Base-by-base conservation (phyloP, 164 flowering plant genomes). In the Kalanchoe fedtschenkoi region DNA sequence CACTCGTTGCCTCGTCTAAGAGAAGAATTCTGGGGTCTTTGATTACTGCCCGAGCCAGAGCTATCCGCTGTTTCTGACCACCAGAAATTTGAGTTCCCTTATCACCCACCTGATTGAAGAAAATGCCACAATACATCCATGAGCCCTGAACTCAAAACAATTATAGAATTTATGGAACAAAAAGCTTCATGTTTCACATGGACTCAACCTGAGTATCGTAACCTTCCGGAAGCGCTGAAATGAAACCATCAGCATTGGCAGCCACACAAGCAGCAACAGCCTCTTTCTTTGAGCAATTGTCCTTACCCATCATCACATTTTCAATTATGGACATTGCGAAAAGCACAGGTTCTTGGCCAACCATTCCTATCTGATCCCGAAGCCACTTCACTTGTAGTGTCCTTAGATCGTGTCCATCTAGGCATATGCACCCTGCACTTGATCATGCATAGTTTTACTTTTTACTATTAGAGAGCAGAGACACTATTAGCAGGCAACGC, bases 51-150 rank as follows among this genome's bases (percentile, higher is more conserved):
- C 91, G 64, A 38, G 95, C 91, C 2, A 87, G 66, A 24, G 95
- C 89, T 41, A 87, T 85, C n/a, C 89, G 61, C 69, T 87, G 91
- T 63, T 85, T 87, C 62, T 87, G 95, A 8, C 95, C 95, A n/a
- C 91, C 89, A 14, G 90, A 87, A 26, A 87, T 80, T 57, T 75
- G 78, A 21, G 77, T 74, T 34, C 91, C 89, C 33, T 78, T 71
- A 17, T 81, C 89, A 30, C 88, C 95, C 26, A 81, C 90, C 89
- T 83, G 79, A 9, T 24, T 37, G 39, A 16, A 46, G 54, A 60
- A 33, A 34, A 24, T 34, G 22, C 42, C 15, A 29, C 16, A 26
- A 17, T 39, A 2, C 21, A 43, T 43, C 21, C 11, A 15, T 4
- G 22, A 24, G 55, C 29, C 28, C 22, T 1, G 16, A 22, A 47